A percentile compares a stretch with the other conserved stretches of the same genome.
Evolutionary conservation across 495 filamentous ascomycete species (phyloP).

Genomic region (Hypomontagnella submonticulosa): DNA sequence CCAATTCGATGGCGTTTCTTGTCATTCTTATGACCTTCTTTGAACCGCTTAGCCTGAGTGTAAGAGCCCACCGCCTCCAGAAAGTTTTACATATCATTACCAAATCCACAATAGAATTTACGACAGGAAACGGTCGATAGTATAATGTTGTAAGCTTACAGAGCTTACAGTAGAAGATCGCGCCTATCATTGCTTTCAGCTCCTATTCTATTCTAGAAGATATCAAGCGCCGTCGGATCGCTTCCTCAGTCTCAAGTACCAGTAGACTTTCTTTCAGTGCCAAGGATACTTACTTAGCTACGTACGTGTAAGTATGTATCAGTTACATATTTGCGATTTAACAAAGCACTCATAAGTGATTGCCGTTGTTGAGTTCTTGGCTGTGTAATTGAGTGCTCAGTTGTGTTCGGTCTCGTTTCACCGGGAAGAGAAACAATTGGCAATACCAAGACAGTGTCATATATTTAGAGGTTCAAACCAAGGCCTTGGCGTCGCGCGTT

Average conservation of each 20-base stretch:
- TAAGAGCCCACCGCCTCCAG: too few species aligned
- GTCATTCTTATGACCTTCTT: too few species aligned
- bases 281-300: conserved; percentile 25
- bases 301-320: conserved; percentile 8
- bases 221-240: conserved; percentile 19
- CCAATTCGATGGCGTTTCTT: conserved; percentile 16
- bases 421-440: conserved; percentile 35
- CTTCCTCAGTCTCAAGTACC: conserved; percentile 17
- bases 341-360: conserved; percentile 30
- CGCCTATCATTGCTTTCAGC: conserved; percentile 16
- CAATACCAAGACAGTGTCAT: conserved; percentile 46
- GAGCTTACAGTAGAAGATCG: conserved; percentile 16
- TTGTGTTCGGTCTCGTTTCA: conserved; percentile 34
- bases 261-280: conserved; percentile 20
- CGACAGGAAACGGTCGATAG: conserved; percentile 13
- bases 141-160: conserved; percentile 20
- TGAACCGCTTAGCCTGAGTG: too few species aligned
- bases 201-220: conserved; percentile 37
- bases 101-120: neutral
- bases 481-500: conserved; percentile 37
- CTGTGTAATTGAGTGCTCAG: conserved; percentile 35
- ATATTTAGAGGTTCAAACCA: conserved; percentile 39
- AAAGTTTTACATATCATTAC: neutral
- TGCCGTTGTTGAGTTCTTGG: conserved; percentile 37
- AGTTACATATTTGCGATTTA: conserved; percentile 23